Evolutionary conservation across 257 asterid genomes (phyloP).

Genomic region (Agastache rugosa): DNA sequence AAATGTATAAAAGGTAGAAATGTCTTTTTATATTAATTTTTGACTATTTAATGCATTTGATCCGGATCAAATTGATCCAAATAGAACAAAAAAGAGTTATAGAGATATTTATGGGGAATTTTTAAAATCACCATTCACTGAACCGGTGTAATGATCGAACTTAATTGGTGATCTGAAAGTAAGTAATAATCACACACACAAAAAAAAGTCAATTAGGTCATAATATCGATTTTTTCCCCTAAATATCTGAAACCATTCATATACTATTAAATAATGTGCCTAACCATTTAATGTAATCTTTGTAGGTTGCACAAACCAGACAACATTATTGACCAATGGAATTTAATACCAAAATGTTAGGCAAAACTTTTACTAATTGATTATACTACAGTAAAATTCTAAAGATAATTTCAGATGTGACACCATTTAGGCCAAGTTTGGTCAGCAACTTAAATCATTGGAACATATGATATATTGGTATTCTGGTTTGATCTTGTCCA

Average conservation of each 20-base stretch:
- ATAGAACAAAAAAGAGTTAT: too few relatives aligned
- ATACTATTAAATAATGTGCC: not conserved
- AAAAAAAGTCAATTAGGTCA: not conserved
- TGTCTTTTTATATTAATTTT: too few relatives aligned
- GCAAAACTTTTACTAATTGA: not conserved
- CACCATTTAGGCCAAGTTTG: not conserved
- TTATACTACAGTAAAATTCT: not conserved
- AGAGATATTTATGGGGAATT: too few relatives aligned
- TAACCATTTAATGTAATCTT: not conserved
- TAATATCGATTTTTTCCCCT: too few relatives aligned
- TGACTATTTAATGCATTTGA: too few relatives aligned
- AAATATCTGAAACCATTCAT: not conserved
- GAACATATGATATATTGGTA: not conserved
- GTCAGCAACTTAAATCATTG: constrained; percentile 2
- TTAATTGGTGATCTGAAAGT: not conserved
- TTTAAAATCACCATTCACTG: too few relatives aligned
- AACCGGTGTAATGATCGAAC: not conserved
- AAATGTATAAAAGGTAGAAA: too few relatives aligned
- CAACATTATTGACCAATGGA: constrained; percentile 20
- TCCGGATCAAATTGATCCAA: too few relatives aligned
- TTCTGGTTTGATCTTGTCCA: not conserved
- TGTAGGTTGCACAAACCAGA: constrained; percentile 19
- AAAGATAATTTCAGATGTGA: constrained; percentile 20
- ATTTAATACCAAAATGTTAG: constrained; percentile 6
- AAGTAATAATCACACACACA: not conserved